Evolutionary conservation across 768 basidiomycete species (phyloP), one percentile per base, ranked within the genome.

Genomic region (Collybia sp.): DNA sequence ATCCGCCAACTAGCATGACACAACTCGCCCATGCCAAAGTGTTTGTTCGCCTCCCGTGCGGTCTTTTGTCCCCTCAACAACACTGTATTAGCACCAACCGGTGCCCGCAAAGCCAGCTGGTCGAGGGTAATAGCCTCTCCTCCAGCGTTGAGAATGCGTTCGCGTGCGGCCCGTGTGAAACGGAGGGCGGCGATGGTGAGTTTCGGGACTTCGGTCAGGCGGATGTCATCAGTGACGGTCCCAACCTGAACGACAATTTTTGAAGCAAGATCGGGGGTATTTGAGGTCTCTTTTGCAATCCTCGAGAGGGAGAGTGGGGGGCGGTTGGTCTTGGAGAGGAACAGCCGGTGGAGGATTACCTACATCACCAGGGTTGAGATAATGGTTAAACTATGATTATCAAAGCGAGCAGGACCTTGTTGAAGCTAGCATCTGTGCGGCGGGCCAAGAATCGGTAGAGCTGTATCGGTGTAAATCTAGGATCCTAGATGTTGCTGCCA

Each of bases 391-490:
- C 4, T 11, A 20, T 13, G 13, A 35, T 5, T 13, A 11, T 41
- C 40, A 13, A n/a, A 17, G 19, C 33, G 43, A 16, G 33, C 43
- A 42, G 31, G 52, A 87, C 88, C 82, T 93, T 88, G 88, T 99
- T 99, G 77, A 99, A 99, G 53, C 73, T 72, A 45, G 93, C 82
- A 65, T 97, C 91, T 48, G 96, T 98, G 62, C 96, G 87, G 62
- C 96, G 87, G 54, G 96, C 94, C 53, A 99, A 75, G 83, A 99
- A 99, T 60, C 96, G 92, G 78, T 99, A 99, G 54, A 98, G 83
- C 95, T 99, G 59, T 15, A 40, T 46, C 32, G 10, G 2, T 25
- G 34, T 52, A 18, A 48, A 25, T n/a, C 60, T 32, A 54, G 44
- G 5, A 36, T 46, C 48, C 16, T 12, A 25, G 32, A 41, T 15